Percentiles rank a stretch among this genome's conserved stretches.
phyloP scores from a whole-genome alignment of 257 asterid species.

The Euphrasia confusa region DNA sequence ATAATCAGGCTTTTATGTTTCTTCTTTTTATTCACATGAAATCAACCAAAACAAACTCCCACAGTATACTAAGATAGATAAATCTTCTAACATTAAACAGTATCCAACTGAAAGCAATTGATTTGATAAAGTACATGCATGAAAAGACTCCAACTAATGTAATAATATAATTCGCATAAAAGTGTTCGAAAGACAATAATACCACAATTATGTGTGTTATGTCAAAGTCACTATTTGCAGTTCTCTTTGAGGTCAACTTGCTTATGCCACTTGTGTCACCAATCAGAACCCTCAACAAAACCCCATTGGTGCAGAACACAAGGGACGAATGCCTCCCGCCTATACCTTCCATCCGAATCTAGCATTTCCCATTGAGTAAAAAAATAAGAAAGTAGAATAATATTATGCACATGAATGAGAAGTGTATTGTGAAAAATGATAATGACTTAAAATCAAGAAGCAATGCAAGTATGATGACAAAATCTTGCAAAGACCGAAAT shows the following conservation, averaged over 20 bases:
- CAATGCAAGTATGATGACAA: background rate
- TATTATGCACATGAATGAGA: slow-evolving; percentile 16
- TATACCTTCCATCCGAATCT: slow-evolving; percentile 87
- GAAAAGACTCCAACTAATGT: background rate
- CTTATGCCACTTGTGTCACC: slow-evolving; percentile 35
- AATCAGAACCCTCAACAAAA: slow-evolving; percentile 68
- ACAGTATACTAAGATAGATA: slow-evolving; percentile 4
- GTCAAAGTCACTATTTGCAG: slow-evolving; percentile 38
- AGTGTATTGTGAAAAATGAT: background rate
- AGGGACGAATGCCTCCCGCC: slow-evolving; percentile 89
- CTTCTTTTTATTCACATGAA: background rate
- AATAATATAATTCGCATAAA: slow-evolving; percentile 21
- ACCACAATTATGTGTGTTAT: slow-evolving; percentile 96
- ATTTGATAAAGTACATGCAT: background rate
- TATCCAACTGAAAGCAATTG: background rate
- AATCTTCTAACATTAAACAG: background rate
- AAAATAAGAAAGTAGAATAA: slow-evolving; percentile 19
- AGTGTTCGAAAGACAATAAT: slow-evolving; percentile 22
- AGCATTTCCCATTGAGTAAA: slow-evolving; percentile 29
- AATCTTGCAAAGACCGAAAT: background rate
- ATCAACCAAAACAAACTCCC: slow-evolving; percentile 1
- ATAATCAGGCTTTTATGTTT: background rate
- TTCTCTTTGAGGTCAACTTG: slow-evolving; percentile 32
- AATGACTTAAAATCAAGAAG: background rate
- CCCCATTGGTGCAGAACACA: slow-evolving; percentile 89